Evolutionary conservation across 495 filamentous ascomycete genomes (phyloP), one percentile per base, ranked within the genome.

Genomic region (Rusavskia elegans): DNA sequence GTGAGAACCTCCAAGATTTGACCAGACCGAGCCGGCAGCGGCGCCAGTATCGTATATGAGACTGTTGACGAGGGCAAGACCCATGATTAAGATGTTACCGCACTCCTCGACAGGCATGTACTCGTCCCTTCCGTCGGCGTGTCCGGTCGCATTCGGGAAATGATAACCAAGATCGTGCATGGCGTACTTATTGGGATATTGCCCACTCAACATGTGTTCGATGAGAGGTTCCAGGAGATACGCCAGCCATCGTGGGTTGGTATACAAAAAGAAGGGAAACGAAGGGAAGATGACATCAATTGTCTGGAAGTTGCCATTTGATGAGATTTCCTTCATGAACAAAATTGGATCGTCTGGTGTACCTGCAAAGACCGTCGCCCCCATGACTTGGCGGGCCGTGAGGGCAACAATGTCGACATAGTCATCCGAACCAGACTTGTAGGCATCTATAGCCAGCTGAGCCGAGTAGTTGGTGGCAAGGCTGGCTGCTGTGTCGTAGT

Each of bases 101-200:
- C 90, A 95, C 61, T 97, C 90, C 60, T 97, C 90, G 2, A 97
- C 85, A 0, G 90, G 90, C 90, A 97, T 97, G 53, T 95, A 90
- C 63, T 97, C 90, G 54, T 97, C 90, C 1, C 72, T 72, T 11
- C 90, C 90, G 58, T 94, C 88, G 1, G 79, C 66, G 64, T 97
- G 89, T 2, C 90, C 90, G 0, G 89, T 95, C 4, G 86, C 80
- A 59, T 97, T 97, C 17, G 90, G 90, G 65, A 94, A 97, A 60
- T 88, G 83, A 1, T 77, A 61, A 1, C 90, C 90, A 49, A 97
- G 70, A 66, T 97, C 90, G 62, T 97, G 90, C 82, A 95, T 89
- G 45, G 85, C 85, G 66, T 95, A 96, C 17, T 70, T 77, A 53
- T 89, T 88, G 0, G 86, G 90, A 66, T 97, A 97, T 63, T 93